These are phyloP conservation scores for Hevea brasiliensis DNA, from an alignment of 345 rosid genomes.

Conservation along the genomic window DNA sequence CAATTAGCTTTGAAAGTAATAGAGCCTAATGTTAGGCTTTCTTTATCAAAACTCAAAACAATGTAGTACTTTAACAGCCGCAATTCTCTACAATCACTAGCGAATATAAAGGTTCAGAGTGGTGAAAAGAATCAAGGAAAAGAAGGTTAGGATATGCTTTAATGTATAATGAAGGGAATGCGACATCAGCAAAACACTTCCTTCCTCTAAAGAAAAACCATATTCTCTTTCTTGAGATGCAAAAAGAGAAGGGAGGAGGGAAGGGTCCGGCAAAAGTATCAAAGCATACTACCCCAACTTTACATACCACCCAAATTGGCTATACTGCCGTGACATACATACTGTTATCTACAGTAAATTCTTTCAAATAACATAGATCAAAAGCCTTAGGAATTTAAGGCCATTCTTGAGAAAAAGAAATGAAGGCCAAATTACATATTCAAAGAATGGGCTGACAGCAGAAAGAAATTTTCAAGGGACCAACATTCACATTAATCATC, in stretches of 20 bases:
- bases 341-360: no score
- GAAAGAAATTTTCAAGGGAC: neutral
- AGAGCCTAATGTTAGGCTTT: neutral
- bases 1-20: neutral
- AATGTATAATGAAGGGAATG: neutral
- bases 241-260: neutral
- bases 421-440: neutral
- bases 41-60: no score
- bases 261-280: neutral
- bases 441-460: neutral
- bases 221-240: neutral
- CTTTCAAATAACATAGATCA: no score
- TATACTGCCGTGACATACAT: no score
- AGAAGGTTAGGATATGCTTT: neutral
- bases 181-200: neutral
- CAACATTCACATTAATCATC: neutral
- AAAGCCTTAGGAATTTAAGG: neutral
- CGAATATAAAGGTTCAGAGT: neutral
- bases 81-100: neutral
- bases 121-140: slow-evolving; percentile 1
- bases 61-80: neutral
- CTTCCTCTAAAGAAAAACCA: neutral
- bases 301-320: no score
- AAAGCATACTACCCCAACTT: neutral
- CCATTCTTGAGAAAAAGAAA: neutral